Conservation (phyloP, 1,139 yeast species). For the Geotrichum macrosporum region DNA sequence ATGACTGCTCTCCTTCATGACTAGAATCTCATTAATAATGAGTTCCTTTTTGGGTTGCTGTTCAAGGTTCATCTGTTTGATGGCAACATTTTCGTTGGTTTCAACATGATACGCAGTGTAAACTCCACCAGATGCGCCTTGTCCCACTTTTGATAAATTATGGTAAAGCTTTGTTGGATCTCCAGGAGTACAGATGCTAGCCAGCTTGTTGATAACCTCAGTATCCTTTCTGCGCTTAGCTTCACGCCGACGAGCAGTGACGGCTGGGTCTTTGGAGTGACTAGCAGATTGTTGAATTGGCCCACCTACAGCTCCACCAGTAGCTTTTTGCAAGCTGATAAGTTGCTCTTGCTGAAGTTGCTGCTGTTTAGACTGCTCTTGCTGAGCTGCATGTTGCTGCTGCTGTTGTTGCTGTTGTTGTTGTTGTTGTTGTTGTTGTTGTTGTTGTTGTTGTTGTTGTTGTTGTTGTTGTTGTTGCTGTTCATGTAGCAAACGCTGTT, state of each 20-base stretch:
- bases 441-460: slow-evolving; percentile 18
- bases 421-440: slow-evolving; percentile 24
- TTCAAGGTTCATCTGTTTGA: slow-evolving; percentile 91
- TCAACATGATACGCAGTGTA: slow-evolving; percentile 77
- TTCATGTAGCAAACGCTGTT: slow-evolving; percentile 23
- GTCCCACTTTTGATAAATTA: slow-evolving; percentile 80
- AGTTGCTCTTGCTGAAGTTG: slow-evolving; percentile 26
- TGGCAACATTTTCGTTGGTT: slow-evolving; percentile 70
- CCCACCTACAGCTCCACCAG: slow-evolving; percentile 32
- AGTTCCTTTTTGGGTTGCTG: slow-evolving; percentile 93
- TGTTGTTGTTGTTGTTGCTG: slow-evolving; percentile 19
- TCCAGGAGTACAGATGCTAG: slow-evolving; percentile 75
- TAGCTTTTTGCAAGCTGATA: slow-evolving; percentile 32
- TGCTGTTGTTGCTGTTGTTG: slow-evolving; percentile 32
- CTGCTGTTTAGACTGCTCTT: too few species aligned
- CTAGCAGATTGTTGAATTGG: slow-evolving; percentile 34
- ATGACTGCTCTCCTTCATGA: slow-evolving; percentile 91
- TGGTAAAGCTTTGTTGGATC: slow-evolving; percentile 76
- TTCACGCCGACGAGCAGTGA: slow-evolving; percentile 63
- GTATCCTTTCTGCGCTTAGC: slow-evolving; percentile 64
- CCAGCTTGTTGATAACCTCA: slow-evolving; percentile 64
- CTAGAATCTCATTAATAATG: slow-evolving; percentile 88
- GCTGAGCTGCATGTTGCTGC: slow-evolving; percentile 34
- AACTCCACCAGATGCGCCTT: slow-evolving; percentile 98
- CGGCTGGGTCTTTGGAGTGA: slow-evolving; percentile 35